A percentile compares a stretch with the other conserved stretches of the same genome.
Evolutionary conservation across 2,329 filamentous ascomycete genomes (phyloP).

Genomic region (Penicillium sp.): DNA sequence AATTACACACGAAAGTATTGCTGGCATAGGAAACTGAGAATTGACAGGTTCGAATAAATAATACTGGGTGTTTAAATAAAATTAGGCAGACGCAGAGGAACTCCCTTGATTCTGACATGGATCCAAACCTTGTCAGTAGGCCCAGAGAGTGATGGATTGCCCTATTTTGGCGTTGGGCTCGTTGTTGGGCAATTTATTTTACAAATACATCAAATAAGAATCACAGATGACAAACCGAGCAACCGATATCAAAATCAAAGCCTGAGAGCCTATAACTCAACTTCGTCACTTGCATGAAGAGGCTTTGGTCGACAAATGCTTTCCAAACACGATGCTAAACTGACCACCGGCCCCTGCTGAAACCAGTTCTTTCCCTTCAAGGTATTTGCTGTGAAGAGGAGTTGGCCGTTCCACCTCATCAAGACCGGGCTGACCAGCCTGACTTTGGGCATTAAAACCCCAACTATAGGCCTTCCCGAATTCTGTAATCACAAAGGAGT

Average conservation of each 20-base stretch:
- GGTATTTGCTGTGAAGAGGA: background rate
- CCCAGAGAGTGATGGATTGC: background rate
- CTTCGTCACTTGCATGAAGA: background rate
- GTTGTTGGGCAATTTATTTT: background rate
- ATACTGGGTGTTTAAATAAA: too few relatives aligned
- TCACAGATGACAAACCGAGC: background rate
- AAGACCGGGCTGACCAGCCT: constrained; percentile 2
- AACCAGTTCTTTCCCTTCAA: background rate
- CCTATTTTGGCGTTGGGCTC: background rate
- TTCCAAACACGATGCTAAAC: background rate
- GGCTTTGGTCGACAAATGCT: background rate
- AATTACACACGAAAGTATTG: background rate
- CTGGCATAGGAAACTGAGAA: background rate
- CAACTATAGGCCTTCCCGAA: constrained; percentile 3
- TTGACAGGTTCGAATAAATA: background rate
- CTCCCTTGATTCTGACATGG: background rate
- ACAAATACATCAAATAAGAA: background rate
- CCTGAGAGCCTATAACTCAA: background rate
- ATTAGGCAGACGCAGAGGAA: background rate
- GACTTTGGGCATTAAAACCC: constrained; percentile 5
- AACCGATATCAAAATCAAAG: background rate
- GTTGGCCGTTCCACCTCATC: constrained; percentile 1
- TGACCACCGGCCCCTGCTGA: background rate
- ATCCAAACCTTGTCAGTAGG: background rate
- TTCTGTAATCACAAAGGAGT: constrained; percentile 3